Percentiles rank a stretch among this genome's conserved stretches.
Evolutionary conservation across 164 flowering plant species (phyloP).

Genomic region (Berberis vulgaris): DNA sequence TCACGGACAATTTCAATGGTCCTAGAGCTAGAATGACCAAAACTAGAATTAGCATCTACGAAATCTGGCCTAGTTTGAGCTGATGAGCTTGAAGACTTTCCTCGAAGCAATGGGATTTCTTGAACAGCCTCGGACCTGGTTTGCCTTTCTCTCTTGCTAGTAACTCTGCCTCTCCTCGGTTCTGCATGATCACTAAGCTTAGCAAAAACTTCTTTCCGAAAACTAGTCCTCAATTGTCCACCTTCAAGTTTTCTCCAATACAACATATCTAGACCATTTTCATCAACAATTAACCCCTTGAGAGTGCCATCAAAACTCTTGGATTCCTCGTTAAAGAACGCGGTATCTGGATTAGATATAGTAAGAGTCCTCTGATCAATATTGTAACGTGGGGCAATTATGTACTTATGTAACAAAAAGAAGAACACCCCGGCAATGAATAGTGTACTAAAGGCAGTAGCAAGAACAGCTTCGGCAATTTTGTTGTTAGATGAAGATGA

Average conservation of each 20-base stretch:
- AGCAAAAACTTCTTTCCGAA: conserved; percentile 20
- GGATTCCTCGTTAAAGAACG: conserved; percentile 14
- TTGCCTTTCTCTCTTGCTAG: conserved; percentile 3
- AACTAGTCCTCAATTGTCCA: conserved; percentile 16
- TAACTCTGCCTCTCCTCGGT: conserved; percentile 15
- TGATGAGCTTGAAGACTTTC: conserved; percentile 4
- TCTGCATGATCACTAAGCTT: conserved; percentile 8
- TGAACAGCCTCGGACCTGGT: conserved; percentile 21
- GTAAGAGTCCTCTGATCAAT: conserved; percentile 1
- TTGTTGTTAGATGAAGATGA: not conserved
- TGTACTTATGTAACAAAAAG: conserved; percentile 30
- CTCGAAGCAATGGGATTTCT: conserved; percentile 39
- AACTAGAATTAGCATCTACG: not conserved
- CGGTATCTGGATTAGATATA: conserved; percentile 8
- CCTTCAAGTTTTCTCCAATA: conserved; percentile 69
- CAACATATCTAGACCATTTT: conserved; percentile 79
- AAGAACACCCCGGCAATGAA: conserved; percentile 44
- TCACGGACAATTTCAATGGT: not conserved
- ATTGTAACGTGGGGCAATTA: conserved; percentile 1
- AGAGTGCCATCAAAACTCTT: conserved; percentile 31
- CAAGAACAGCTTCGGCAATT: conserved; percentile 45
- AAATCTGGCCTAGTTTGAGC: not conserved
- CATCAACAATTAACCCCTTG: conserved; percentile 76
- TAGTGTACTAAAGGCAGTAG: conserved; percentile 59
- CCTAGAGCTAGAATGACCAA: not conserved